These are phyloP conservation scores for Hypsizygus marmoreus DNA, from an alignment of 768 basidiomycete species.

Conservation along the genomic window DNA sequence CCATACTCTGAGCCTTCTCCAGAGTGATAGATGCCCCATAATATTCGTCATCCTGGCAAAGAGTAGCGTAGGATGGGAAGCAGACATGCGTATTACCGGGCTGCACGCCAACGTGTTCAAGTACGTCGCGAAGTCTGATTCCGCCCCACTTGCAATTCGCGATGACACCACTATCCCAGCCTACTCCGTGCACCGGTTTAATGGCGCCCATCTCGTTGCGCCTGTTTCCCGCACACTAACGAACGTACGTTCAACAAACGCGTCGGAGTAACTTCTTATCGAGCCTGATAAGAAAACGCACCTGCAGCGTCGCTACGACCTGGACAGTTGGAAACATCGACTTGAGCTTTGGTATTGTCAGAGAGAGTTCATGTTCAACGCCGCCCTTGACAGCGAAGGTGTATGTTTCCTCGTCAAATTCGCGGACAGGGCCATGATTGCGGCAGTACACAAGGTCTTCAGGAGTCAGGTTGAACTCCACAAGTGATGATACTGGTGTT, in stretches of 20 bases:
- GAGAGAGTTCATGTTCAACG: conserved; percentile 29
- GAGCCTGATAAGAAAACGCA: too few species aligned
- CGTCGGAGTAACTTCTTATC: too few species aligned
- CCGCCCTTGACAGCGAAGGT: conserved; percentile 38
- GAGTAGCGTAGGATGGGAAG: conserved; percentile 60
- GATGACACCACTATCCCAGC: conserved; percentile 70
- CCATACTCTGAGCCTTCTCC: conserved; percentile 45
- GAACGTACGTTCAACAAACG: too few species aligned
- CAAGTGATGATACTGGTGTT: conserved; percentile 53
- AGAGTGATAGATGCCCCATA: conserved; percentile 69
- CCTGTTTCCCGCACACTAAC: conserved; percentile 67
- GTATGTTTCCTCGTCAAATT: conserved; percentile 50
- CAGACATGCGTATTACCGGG: conserved; percentile 48
- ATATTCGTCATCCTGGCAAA: conserved; percentile 60
- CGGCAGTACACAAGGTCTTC: conserved; percentile 68
- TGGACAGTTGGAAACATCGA: conserved; percentile 38
- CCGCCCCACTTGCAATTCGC: conserved; percentile 73
- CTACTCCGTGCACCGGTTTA: conserved; percentile 59
- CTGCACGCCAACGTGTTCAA: conserved; percentile 45
- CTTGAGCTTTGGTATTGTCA: conserved; percentile 43
- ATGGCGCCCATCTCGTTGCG: conserved; percentile 63
- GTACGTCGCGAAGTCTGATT: conserved; percentile 55
- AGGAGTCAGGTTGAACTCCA: conserved; percentile 63
- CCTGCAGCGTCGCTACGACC: conserved; percentile 60
- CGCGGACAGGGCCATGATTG: conserved; percentile 65